Base-by-base conservation (phyloP, 1,284 basidiomycete genomes). In the Naganishia albida region DNA sequence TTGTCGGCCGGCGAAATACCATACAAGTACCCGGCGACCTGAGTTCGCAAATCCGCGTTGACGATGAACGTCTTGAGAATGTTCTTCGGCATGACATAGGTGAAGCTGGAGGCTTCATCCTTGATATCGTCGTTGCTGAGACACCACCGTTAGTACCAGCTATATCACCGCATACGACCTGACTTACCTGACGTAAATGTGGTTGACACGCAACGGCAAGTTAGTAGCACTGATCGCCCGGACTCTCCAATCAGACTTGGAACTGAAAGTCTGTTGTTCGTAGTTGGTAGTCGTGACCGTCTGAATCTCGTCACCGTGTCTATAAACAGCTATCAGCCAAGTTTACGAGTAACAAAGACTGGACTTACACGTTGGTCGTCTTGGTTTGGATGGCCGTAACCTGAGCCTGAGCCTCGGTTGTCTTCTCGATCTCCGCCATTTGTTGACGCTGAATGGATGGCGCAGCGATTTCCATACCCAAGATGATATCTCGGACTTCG, bases 381-480 rank as follows among this genome's bases (percentile, higher is more conserved):
- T 93, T 88, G 80, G 94, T 98, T 81, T 98, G 93, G 42, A 97
- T 84, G 25, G 96, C 95, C 4, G 96, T 99, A 70, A 99, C 90
- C 79, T 99, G 95, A 67, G 87, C 86, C 69, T 93, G 90, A 0
- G 94, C 93, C 77, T 96, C 93, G 16, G 91, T 87, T 67, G 88
- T 89, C 84, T 99, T 98, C 78, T 99, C 96, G 65, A 99, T 83
- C 79, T 99, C 96, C 16, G 95, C 96, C 94, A 98, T 98, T 81
- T 99, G 95, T 80, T 99, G 96, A 57, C 96, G 88, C 78, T 99
- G 96, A 53, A 83, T 82, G 28, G 83, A 84, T 0, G 84, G 84
- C 16, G 79, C 79, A 34, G 77, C 75, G 50, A 97, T 98, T 81
- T 97, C 94, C 83, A 98, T 95, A 76, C 93, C 93, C 53, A 97